Percentiles rank a stretch among this genome's conserved stretches.
These are phyloP conservation scores for Amphibolis antarctica DNA, from an alignment of 106 monocot species.

Conservation along the genomic window DNA sequence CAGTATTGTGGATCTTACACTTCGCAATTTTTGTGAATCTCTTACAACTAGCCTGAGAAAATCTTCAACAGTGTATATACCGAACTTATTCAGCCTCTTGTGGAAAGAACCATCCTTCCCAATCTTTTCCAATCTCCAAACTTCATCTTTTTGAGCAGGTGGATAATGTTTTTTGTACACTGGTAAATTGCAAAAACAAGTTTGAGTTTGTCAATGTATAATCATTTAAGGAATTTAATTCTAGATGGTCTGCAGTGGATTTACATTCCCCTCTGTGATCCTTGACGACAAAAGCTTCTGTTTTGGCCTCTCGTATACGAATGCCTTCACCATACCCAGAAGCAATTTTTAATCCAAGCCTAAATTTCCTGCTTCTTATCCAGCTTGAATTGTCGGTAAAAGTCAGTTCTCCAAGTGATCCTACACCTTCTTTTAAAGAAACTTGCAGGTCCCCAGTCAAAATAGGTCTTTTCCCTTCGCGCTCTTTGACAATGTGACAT, in stretches of 20 bases:
- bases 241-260: conserved; percentile 5
- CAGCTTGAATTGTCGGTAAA: conserved; percentile 27
- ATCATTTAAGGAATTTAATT: neutral
- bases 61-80: conserved; percentile 66
- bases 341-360: conserved; percentile 12
- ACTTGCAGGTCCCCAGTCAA: conserved; percentile 27
- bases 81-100: conserved; percentile 60
- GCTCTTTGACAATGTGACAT: conserved; percentile 21
- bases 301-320: conserved; percentile 15
- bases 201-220: neutral
- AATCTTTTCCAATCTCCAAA: conserved; percentile 97
- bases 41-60: conserved; percentile 76
- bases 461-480: conserved; percentile 27
- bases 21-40: conserved; percentile 62
- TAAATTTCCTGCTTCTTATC: conserved; percentile 19
- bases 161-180: conserved; percentile 98
- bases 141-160: conserved; percentile 81
- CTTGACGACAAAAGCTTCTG: conserved; percentile 89
- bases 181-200: conserved; percentile 15
- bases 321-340: conserved; percentile 15
- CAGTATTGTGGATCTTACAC: conserved; percentile 30
- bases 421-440: conserved; percentile 27
- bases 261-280: conserved; percentile 83
- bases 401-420: conserved; percentile 25
- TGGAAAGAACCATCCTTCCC: conserved; percentile 94